Base-by-base conservation (phyloP, 176 grass and related monocot genomes). In the Zoysia pacifica region DNA sequence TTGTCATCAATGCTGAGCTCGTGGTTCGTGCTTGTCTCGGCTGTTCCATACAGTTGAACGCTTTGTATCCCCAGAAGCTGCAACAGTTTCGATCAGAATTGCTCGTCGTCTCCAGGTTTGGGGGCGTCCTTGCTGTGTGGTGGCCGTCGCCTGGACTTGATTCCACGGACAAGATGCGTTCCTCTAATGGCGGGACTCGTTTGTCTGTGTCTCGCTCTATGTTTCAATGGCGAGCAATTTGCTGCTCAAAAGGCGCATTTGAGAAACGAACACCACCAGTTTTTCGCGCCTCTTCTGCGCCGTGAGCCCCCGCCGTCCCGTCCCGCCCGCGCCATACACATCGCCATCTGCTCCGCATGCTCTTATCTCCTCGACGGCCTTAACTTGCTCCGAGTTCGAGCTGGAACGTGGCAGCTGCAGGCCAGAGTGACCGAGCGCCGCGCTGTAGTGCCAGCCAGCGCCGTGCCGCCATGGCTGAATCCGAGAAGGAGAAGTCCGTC, bases 271-370 rank as follows among this genome's bases (percentile, higher is more conserved):
- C 74, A 72, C 56, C 73, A 71, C 61, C 66, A 83, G 63, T 78
- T 49, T 64, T 9, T 45, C 73, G 20, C 56, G 40, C 39, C 40
- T 51, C 6, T 35, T 79, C 16, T 13, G 39, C 84, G 78, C 86
- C 86, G 86, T 46, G 35, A 59, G 65, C 37, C 60, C 28, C 2
- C 51, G 42, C 75, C 72, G 74, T 63, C 75, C 69, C 56, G 7
- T 77, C 63, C 72, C 80, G 37, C 62, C 62, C 13, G 59, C 80
- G 51, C 89, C 89, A 85, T 81, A 82, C 72, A 88, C 72, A 73
- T 48, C 89, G n/a, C 67, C 35, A 9, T 72, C 80, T 43, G 35
- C 40, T 59, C 62, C 35, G 51, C 64, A 53, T 19, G 36, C 55
- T 65, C 79, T 74, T 47, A 38, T 73, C 69, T 53, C n/a, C 40